Conservation (phyloP, 73 alveolate species). For the Diophrys appendiculata region DNA sequence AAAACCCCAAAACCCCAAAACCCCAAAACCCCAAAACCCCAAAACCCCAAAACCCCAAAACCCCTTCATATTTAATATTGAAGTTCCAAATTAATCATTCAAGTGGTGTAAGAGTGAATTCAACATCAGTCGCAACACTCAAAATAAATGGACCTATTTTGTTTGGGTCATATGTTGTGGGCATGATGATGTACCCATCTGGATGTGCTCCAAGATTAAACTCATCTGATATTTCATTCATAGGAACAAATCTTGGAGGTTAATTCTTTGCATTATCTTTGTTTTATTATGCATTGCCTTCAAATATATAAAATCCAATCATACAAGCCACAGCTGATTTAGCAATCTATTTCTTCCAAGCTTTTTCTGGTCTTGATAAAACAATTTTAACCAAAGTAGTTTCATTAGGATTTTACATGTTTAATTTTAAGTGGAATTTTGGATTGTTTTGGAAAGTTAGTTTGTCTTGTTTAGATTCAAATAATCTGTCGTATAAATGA, state of each 20-base stretch:
- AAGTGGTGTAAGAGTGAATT: conserved; percentile 62
- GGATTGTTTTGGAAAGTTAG: conserved; percentile 84
- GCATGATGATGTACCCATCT: conserved; percentile 94
- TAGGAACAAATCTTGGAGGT: conserved; percentile 86
- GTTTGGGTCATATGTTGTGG: conserved; percentile 92
- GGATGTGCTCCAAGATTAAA: conserved; percentile 81
- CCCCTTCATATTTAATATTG: no score
- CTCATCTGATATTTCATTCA: conserved; percentile 82
- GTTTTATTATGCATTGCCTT: conserved; percentile 43
- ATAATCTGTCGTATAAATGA: conserved; percentile 81
- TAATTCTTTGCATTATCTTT: background rate
- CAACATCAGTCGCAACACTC: conserved; percentile 79
- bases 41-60: no score
- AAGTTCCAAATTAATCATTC: no score
- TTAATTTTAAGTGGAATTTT: conserved; percentile 58
- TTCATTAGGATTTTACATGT: conserved; percentile 50
- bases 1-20: no score
- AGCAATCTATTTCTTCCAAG: conserved; percentile 84
- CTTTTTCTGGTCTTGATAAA: conserved; percentile 81
- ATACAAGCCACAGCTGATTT: conserved; percentile 87
- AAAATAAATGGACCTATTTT: conserved; percentile 87
- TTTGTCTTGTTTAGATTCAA: conserved; percentile 70
- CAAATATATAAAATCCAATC: conserved; percentile 86
- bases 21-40: no score
- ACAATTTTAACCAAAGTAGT: conserved; percentile 73